Conservation (phyloP, 139 green algal genomes). For the Chlorella sp. region DNA sequence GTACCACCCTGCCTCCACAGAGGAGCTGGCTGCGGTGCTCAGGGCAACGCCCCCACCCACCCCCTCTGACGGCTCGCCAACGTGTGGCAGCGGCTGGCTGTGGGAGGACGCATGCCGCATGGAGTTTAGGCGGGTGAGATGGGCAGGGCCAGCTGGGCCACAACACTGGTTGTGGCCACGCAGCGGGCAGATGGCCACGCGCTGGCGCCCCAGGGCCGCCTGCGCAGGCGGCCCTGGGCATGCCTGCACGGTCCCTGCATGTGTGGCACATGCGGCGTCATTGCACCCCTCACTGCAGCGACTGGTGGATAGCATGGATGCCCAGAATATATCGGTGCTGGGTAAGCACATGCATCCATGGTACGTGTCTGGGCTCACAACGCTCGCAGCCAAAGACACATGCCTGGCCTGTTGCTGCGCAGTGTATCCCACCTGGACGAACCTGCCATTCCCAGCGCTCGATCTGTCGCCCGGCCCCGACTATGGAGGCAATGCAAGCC, state of each 20-base stretch:
- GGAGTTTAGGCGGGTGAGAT: slow-evolving; percentile 19
- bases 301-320: slow-evolving; percentile 22
- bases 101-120: slow-evolving; percentile 15
- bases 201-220: no score
- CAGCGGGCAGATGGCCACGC: no score
- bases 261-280: not conserved
- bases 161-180: not conserved
- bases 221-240: not conserved
- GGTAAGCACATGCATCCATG: no score
- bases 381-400: no score
- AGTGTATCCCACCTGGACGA: slow-evolving; percentile 14
- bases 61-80: not conserved
- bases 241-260: not conserved
- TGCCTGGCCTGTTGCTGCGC: no score
- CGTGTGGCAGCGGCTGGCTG: slow-evolving; percentile 15
- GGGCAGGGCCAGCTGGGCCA: not conserved
- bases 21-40: not conserved
- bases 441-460: not conserved
- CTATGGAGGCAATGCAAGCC: slow-evolving; percentile 15
- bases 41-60: not conserved
- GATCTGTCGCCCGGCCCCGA: no score
- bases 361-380: no score
- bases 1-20: not conserved
- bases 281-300: slow-evolving; percentile 2
- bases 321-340: no score